These are phyloP conservation scores for Paramecium sonneborni DNA, from an alignment of 73 alveolate species.

Conservation along the genomic window DNA sequence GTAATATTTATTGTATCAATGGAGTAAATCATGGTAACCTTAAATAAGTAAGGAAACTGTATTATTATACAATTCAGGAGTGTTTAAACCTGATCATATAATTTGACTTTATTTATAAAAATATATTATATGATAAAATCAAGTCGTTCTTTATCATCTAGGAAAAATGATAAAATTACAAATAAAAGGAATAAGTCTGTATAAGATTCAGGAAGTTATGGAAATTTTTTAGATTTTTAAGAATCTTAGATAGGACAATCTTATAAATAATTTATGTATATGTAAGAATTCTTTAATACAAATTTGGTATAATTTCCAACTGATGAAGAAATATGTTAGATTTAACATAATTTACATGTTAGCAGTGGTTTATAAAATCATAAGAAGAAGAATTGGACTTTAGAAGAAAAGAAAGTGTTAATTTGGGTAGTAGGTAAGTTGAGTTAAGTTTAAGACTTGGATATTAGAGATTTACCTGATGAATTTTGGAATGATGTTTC, in stretches of 20 bases:
- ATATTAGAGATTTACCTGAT: background rate
- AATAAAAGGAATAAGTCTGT: background rate
- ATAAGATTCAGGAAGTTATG: background rate
- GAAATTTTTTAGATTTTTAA: background rate
- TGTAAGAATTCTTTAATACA: background rate
- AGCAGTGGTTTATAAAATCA: background rate
- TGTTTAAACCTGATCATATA: slow-evolving; percentile 4
- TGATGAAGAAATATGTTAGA: background rate
- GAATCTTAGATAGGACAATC: background rate
- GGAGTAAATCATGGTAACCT: slow-evolving; percentile 46
- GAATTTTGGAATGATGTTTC: background rate
- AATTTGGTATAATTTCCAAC: background rate
- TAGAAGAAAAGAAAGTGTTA: slow-evolving; percentile 22
- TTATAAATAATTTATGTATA: background rate
- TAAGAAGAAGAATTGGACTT: slow-evolving; percentile 12
- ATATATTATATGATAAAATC: background rate
- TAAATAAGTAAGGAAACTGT: slow-evolving; percentile 26
- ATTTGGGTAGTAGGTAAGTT: slow-evolving; percentile 9
- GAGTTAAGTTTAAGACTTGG: background rate
- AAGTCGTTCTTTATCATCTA: background rate
- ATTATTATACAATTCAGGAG: slow-evolving; percentile 18
- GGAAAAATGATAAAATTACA: background rate
- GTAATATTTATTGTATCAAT: background rate
- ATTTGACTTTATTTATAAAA: background rate
- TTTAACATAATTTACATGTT: background rate